Evolutionary conservation across 768 basidiomycete genomes (phyloP).

Genomic region (Suillus americanus): DNA sequence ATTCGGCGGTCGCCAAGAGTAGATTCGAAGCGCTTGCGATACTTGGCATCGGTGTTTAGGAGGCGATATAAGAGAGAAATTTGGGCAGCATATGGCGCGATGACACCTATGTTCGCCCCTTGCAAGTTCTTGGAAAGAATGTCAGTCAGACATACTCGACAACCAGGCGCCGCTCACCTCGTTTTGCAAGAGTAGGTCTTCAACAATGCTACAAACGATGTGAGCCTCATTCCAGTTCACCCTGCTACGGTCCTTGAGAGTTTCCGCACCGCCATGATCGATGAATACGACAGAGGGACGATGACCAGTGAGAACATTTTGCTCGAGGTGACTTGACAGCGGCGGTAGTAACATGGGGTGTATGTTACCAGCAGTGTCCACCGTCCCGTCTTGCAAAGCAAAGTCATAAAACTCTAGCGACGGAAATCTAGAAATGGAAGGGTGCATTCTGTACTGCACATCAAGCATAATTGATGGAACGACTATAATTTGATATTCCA

Average conservation of each 20-base stretch:
- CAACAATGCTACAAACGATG: constrained; percentile 76
- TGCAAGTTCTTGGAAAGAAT: constrained; percentile 46
- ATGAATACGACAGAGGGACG: constrained; percentile 75
- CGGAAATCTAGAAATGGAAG: constrained; percentile 84
- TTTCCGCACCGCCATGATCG: constrained; percentile 74
- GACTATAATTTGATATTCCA: constrained; percentile 38
- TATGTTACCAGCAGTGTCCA: constrained; percentile 48
- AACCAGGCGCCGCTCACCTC: constrained; percentile 46
- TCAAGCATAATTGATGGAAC: constrained; percentile 93
- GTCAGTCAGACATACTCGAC: constrained; percentile 4
- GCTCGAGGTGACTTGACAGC: constrained; percentile 48
- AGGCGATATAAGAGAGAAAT: constrained; percentile 72
- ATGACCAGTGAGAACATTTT: constrained; percentile 36
- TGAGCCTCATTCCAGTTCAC: constrained; percentile 78
- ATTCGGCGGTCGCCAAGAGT: constrained; percentile 67
- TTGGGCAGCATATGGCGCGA: constrained; percentile 90
- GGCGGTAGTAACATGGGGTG: constrained; percentile 60
- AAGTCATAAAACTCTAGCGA: constrained; percentile 79
- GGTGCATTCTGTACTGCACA: constrained; percentile 96
- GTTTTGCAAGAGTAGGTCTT: constrained; percentile 77
- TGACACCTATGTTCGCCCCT: constrained; percentile 85
- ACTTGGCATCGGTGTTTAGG: constrained; percentile 54
- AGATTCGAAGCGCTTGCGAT: constrained; percentile 51
- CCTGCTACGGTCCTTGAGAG: constrained; percentile 64
- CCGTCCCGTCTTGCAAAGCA: constrained; percentile 73